These are phyloP conservation scores for Penicillium roqueforti DNA, from an alignment of 495 filamentous ascomycete species.

Conservation along the genomic window DNA sequence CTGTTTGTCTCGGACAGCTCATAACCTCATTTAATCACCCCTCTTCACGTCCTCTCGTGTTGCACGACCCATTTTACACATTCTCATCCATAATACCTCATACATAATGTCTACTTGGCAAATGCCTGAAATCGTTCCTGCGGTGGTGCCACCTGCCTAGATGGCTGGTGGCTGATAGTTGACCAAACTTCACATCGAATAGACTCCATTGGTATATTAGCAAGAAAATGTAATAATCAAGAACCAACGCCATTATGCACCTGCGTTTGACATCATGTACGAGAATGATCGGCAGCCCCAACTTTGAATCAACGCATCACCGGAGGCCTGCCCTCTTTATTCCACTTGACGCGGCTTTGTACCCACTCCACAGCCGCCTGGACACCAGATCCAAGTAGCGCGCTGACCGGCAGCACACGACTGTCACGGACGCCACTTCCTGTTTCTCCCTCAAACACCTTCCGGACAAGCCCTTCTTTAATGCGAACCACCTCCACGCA, in stretches of 20 bases:
- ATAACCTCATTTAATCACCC: neutral
- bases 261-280: slow-evolving; percentile 1
- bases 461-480: slow-evolving; percentile 91
- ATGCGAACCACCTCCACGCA: slow-evolving; percentile 95
- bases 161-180: neutral
- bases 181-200: neutral
- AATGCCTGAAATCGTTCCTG: neutral
- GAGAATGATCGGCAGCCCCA: neutral
- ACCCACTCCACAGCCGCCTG: slow-evolving; percentile 96
- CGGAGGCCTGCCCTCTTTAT: slow-evolving; percentile 85
- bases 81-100: neutral
- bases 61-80: neutral
- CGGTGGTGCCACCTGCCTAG: neutral
- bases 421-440: slow-evolving; percentile 80
- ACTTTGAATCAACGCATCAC: slow-evolving; percentile 68
- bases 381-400: slow-evolving; percentile 85
- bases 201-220: slow-evolving; percentile 25
- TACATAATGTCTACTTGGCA: neutral
- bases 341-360: slow-evolving; percentile 86
- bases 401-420: slow-evolving; percentile 86
- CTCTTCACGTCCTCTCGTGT: neutral
- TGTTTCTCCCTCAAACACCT: slow-evolving; percentile 91
- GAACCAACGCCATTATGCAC: slow-evolving; percentile 24
- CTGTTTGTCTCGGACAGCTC: too few species aligned
- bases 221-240: slow-evolving; percentile 14